Evolutionary conservation across 192 early-diverging fungal species (phyloP).

Genomic region (Entomortierella chlamydospora): DNA sequence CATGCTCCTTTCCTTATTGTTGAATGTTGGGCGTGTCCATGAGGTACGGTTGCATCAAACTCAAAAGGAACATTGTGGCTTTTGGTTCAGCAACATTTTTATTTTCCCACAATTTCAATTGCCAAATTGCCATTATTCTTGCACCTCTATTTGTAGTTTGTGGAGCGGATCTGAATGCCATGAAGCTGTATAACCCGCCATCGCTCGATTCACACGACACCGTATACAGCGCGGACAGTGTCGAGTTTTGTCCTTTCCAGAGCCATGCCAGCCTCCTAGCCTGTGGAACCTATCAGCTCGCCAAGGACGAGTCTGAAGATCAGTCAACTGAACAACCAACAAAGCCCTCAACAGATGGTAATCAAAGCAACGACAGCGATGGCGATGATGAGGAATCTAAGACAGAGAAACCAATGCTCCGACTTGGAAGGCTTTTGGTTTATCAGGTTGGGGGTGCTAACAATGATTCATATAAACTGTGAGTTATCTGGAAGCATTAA

Average conservation of each 20-base stretch:
- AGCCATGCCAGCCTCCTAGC: constrained; percentile 60
- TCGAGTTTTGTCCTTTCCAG: constrained; percentile 76
- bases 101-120: too few relatives aligned
- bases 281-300: constrained; percentile 80
- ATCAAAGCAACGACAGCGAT: constrained; percentile 30
- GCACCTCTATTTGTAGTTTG: too few relatives aligned
- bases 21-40: too few relatives aligned
- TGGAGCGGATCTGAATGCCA: constrained; percentile 1
- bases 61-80: neutral
- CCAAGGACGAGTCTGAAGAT: constrained; percentile 51
- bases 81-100: too few relatives aligned
- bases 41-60: too few relatives aligned
- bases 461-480: constrained; percentile 49
- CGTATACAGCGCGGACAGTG: constrained; percentile 76
- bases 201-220: constrained; percentile 70
- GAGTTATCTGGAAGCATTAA: too few relatives aligned
- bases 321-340: constrained; percentile 6
- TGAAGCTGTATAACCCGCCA: constrained; percentile 26
- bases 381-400: constrained; percentile 30
- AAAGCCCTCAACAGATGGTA: constrained; percentile 1
- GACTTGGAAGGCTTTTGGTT: constrained; percentile 77
- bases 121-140: too few relatives aligned
- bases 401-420: constrained; percentile 55
- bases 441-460: constrained; percentile 55
- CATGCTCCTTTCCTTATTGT: constrained; percentile 50